Percentiles rank a stretch among this genome's conserved stretches.
Conservation (phyloP, 306 rosid species). For the Arachis hypogaea region DNA sequence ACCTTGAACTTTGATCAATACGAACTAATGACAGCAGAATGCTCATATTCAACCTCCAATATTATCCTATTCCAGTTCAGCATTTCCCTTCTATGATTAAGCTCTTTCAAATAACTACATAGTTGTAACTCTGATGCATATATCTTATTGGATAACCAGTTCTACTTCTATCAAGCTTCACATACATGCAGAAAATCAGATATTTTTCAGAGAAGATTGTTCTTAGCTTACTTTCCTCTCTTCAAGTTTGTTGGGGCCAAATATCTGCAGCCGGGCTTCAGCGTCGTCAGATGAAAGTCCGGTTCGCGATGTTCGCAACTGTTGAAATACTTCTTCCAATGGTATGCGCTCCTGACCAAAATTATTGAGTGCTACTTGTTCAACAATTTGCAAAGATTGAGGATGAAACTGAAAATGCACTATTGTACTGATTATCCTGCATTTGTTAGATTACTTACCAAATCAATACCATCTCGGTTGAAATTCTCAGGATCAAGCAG, state of each 20-base stretch:
- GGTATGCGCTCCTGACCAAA: conserved; percentile 72
- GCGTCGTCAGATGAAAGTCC: conserved; percentile 88
- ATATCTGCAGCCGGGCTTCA: conserved; percentile 64
- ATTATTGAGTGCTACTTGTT: conserved; percentile 13
- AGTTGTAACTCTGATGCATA: background rate
- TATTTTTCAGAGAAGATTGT: background rate
- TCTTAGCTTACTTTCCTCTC: conserved; percentile 66
- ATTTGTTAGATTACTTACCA: conserved; percentile 52
- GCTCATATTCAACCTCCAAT: background rate
- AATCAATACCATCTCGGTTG: conserved; percentile 74
- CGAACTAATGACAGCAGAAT: background rate
- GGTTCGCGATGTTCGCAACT: conserved; percentile 60
- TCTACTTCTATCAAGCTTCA: conserved; percentile 3
- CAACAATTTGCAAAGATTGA: conserved; percentile 1
- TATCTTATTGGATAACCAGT: background rate
- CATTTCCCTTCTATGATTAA: no score
- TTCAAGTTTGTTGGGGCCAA: conserved; percentile 80
- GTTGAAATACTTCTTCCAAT: conserved; percentile 76
- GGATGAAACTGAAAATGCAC: conserved; percentile 40
- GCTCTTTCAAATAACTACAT: background rate
- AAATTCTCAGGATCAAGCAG: conserved; percentile 78
- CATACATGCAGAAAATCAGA: conserved; percentile 1
- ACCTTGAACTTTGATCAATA: background rate
- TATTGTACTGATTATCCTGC: background rate
- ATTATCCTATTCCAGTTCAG: no score